Base-by-base conservation (phyloP, 1,284 basidiomycete genomes). In the Irpex lacteus region DNA sequence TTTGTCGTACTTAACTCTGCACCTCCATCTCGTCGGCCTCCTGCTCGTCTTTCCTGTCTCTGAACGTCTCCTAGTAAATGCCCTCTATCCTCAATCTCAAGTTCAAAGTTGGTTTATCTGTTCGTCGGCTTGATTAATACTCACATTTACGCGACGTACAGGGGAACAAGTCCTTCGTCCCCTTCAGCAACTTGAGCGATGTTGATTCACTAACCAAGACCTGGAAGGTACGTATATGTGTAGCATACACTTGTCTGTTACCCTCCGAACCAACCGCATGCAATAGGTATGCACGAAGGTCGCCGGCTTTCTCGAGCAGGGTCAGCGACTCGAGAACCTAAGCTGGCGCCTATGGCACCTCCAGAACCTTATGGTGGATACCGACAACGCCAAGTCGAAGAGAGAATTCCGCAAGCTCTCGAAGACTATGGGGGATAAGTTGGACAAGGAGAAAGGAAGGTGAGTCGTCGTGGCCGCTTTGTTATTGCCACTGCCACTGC, bases 91-190 rank as follows among this genome's bases (percentile, higher is more conserved):
- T 90, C 81, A 91, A 91, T 77, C 87, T 91, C 85, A 91, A 91
- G 85, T 91, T 91, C 85, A 91, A 91, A 83, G 89, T 89, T 68
- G 61, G 80, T 66, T 44, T 47, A 71, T 70, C 70, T 64, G 53
- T 67, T 63, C 61, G 53, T 64, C 62, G 67, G 65, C 66, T 67
- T 64, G 66, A 59, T 67, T 74, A 65, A 63, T 66, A 34, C 37
- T 52, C n/a, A 47, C 40, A 37, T 49, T 56, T 52, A 53, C 60
- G 55, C 68, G 50, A 62, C 60, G 64, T 5, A 36, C 72, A 92
- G 90, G 91, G 91, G 78, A 93, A 93, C 85, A 93, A 92, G 82
- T 92, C 91, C 75, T 94, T 94, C 77, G 90, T 93, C 76, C 90
- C 91, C 66, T 93, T 94, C 80, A 90, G 88, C 75, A 92, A 93